Evolutionary conservation across 73 alveolate genomes (phyloP).

Genomic region (Uronychia setigera): DNA sequence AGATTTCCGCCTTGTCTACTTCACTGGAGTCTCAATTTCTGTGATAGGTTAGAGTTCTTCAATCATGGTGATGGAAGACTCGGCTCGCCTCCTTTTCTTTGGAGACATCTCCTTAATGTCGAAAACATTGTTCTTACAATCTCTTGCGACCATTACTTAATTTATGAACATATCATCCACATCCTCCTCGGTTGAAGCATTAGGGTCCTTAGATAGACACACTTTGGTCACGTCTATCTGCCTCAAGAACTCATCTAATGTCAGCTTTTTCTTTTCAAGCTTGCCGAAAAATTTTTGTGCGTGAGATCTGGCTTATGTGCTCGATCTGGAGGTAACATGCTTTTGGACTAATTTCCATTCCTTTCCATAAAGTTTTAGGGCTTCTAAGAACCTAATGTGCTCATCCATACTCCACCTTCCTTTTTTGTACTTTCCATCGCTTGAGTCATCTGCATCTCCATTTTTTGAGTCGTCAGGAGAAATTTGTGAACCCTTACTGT

Average conservation of each 20-base stretch:
- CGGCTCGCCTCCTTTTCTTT: not conserved
- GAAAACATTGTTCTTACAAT: not conserved
- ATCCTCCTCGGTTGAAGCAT: not conserved
- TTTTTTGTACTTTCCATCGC: slow-evolving; percentile 10
- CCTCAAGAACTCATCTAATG: slow-evolving; percentile 51
- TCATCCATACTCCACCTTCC: slow-evolving; percentile 87
- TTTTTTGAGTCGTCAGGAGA: not conserved
- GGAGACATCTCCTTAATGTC: not conserved
- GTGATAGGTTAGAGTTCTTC: not conserved
- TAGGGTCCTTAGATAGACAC: not conserved
- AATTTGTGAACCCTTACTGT: not conserved
- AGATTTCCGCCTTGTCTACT: not conserved
- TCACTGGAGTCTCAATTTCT: not conserved
- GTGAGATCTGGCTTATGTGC: slow-evolving; percentile 81
- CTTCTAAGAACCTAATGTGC: slow-evolving; percentile 81
- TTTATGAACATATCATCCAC: not conserved
- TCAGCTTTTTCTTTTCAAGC: slow-evolving; percentile 61
- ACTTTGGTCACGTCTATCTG: slow-evolving; percentile 8
- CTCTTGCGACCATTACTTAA: not conserved
- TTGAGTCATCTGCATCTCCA: not conserved
- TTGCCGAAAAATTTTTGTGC: slow-evolving; percentile 84
- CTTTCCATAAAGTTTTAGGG: slow-evolving; percentile 73
- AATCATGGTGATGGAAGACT: not conserved
- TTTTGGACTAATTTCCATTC: slow-evolving; percentile 84
- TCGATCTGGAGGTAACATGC: slow-evolving; percentile 75